Evolutionary conservation across 2,329 filamentous ascomycete genomes (phyloP).

Genomic region (Penicillium sp.): DNA sequence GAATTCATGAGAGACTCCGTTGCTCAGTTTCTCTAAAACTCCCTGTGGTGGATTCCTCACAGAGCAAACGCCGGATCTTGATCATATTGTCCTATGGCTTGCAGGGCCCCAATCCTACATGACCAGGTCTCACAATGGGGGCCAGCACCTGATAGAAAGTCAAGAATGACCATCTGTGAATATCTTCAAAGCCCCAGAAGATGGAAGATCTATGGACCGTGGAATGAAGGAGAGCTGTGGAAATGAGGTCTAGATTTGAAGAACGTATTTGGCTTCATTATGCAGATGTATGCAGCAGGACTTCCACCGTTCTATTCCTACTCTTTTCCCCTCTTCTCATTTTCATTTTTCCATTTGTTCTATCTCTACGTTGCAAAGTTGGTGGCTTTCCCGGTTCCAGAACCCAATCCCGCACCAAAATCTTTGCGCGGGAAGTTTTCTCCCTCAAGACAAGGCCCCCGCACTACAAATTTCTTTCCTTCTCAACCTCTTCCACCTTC

Average conservation of each 20-base stretch:
- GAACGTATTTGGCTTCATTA: not conserved
- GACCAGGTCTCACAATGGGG: not conserved
- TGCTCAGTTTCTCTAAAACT: not conserved
- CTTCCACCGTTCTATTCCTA: not conserved
- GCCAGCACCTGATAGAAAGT: too few relatives aligned
- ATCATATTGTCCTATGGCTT: not conserved
- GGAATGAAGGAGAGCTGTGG: not conserved
- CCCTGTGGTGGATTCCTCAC: not conserved
- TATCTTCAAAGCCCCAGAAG: not conserved
- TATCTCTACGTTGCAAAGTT: not conserved
- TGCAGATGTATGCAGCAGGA: not conserved
- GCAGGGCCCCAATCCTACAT: not conserved
- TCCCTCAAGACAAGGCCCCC: conserved; percentile 15
- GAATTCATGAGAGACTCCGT: too few relatives aligned
- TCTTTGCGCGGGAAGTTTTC: conserved; percentile 18
- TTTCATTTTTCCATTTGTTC: not conserved
- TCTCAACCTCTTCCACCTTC: conserved; percentile 10
- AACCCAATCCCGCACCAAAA: not conserved
- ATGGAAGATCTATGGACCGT: not conserved
- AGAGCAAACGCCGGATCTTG: not conserved
- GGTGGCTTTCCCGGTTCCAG: not conserved
- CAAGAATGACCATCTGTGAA: not conserved
- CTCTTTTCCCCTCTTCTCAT: not conserved
- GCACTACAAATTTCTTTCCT: conserved; percentile 23
- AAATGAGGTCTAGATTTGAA: not conserved